Evolutionary conservation across 495 filamentous ascomycete species (phyloP), one percentile per base, ranked within the genome.

Genomic region (Penicilliopsis zonata): DNA sequence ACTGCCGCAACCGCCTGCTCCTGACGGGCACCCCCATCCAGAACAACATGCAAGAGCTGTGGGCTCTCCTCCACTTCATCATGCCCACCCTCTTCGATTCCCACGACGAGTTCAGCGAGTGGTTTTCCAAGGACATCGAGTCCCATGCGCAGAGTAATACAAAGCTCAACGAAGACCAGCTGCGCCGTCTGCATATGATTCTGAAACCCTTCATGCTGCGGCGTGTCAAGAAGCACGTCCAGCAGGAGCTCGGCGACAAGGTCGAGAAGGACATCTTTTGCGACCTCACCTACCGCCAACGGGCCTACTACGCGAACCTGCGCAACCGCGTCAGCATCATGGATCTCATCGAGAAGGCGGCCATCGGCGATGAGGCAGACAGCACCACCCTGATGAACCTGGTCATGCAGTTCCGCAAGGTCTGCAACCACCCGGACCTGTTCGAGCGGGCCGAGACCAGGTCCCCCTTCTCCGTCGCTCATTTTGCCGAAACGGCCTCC

Each of bases 41-140:
- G 57, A 98, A 98, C 58, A 96, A 95, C 65, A 98, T 98, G 90
- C 90, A 98, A 54, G 90, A 98, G 59, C 61, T 98, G 30, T 98
- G 90, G 90, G 90, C 90, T 23, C 63, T 98, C 38, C 65, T 98
- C 21, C 90, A 98, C 67, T 98, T 98, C 56, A 98, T 98, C 63
- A 98, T 98, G 90, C 90, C 90, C 9, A 92, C 81, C 23, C 65
- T 98, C 14, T 98, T 98, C 57, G 90, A 98, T 51, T 95, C 86
- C 2, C 90, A 98, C 53, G 90, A 98, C 50, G 90, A 98, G 52
- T 98, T 98, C 55, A 94, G 86, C 62, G 90, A 98, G 49, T 98
- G 90, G 90, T 98, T 98, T 59, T 96, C 92, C 19, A 96, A 96
- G 53, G 90, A 98, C 46, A 98, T 98, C 44, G 90, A 98, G 56